Evolutionary conservation across 2,329 filamentous ascomycete species (phyloP), one percentile per base, ranked within the genome.

Genomic region (Coleophoma crateriformis): DNA sequence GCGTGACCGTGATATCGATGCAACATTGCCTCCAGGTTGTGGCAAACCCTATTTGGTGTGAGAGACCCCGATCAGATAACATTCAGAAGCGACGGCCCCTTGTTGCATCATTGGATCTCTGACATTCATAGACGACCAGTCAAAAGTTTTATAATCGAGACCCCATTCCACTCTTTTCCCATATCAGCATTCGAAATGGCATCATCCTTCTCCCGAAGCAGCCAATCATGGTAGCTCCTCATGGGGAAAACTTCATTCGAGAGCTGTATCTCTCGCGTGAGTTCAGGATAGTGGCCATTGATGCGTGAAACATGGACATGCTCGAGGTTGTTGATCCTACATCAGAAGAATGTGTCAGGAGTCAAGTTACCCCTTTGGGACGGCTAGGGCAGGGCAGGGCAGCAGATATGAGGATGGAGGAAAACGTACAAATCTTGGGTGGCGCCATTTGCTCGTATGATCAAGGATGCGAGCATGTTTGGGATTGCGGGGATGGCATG

Each of bases 171-270:
- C 38, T 41, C 11, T 17, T 39, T 41, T 7, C 14, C 15, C 10
- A 3, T 41, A n/a, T 44, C 27, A 15, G 19, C 41, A 44, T 33
- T 22, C 17, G 19, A 8, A 19, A 15, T 10, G 2, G 20, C 19
- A 11, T 44, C 41, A 12, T 13, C 32, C 19, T 13, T 20, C 20
- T 27, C 12, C 7, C 14, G 41, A 4, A 44, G 19, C n/a, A 44
- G 41, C 52, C 54, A 58, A 15, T 58, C 50, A 19, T 50, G 46
- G 34, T 53, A 54, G 2, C 47, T 54, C 46, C 47, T 54, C 50
- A 56, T 54, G 34, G 50, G 49, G 13, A 40, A 52, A 12, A 50
- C 54, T 12, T 40, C 33, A 13, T 47, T 54, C n/a, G 54, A 50
- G 7, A 54, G 19, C 17, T 44, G 37, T 17, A 51, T 40, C 33